Evolutionary conservation across 805 yeast genomes (phyloP).

Genomic region (Blastobotrys mokoenaii): DNA sequence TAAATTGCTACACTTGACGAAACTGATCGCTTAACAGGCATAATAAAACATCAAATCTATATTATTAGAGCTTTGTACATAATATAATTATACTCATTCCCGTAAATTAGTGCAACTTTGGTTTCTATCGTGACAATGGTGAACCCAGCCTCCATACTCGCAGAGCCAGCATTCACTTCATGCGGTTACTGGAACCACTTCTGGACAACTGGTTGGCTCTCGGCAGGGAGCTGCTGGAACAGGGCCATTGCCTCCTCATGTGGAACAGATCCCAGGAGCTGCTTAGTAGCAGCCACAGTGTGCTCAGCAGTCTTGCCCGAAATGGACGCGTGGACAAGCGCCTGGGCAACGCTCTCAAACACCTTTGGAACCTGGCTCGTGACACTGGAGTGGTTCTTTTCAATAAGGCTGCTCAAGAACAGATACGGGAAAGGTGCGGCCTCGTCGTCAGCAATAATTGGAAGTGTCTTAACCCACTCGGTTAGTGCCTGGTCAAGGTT

Average conservation of each 20-base stretch:
- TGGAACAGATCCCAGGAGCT: conserved; percentile 55
- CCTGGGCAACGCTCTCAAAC: conserved; percentile 64
- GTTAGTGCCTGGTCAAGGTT: conserved; percentile 53
- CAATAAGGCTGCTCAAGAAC: conserved; percentile 65
- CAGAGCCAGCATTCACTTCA: no score
- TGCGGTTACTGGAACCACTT: conserved; percentile 38
- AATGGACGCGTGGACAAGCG: conserved; percentile 58
- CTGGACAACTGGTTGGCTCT: conserved; percentile 51
- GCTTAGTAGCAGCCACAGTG: conserved; percentile 54
- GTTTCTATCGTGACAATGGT: neutral
- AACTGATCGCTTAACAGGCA: no score
- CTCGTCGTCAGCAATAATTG: conserved; percentile 74
- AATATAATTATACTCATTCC: neutral
- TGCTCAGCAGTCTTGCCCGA: conserved; percentile 64
- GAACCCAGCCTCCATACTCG: no score
- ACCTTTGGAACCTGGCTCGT: conserved; percentile 47
- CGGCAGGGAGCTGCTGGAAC: conserved; percentile 54
- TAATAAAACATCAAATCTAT: neutral
- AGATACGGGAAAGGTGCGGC: conserved; percentile 81
- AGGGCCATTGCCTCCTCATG: conserved; percentile 59
- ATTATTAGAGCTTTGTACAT: neutral
- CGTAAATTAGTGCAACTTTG: neutral
- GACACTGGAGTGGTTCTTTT: conserved; percentile 54
- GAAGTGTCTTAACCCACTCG: conserved; percentile 77
- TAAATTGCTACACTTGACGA: no score